Base-by-base conservation (phyloP, 2,329 filamentous ascomycete genomes). In the Colletotrichum simmondsii region DNA sequence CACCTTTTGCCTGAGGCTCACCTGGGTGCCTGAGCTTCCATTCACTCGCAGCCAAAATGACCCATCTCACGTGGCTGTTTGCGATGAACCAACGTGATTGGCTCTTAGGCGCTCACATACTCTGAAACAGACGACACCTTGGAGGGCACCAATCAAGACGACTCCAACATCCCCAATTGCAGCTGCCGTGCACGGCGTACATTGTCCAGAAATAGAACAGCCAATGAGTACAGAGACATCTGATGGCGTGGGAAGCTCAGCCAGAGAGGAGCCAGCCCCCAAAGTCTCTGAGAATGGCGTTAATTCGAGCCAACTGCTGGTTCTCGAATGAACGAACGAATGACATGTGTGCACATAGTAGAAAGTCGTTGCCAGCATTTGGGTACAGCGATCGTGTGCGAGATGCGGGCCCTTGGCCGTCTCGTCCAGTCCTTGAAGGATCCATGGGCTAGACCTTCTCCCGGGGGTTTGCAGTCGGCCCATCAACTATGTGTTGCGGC, bases 51-150 rank as follows among this genome's bases (percentile, higher is more conserved):
- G 11, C 42, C 42, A 49, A 49, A 49, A 49, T 22, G 42, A 8
- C 42, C 42, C 2, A 6, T 19, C 32, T 56, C 32, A 69, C 54
- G 60, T 69, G 60, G 65, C 32, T 64, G 42, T 4, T n/a, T 16
- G n/a, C 2, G 12, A 16, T 8, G 4, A 19, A 4, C 46, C 5
- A 5, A 2, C n/a, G 42, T 75, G 58, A 81, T 81, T 81, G 80
- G 79, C 68, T 75, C 62, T 28, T 77, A 79, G 75, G 71, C 77
- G 78, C 77, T 76, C 74, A 77, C 80, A 81, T 77, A 79, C 80
- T 77, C 80, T 81, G 80, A 81, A 81, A 81, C 80, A 79, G 75
- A 80, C 79, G 78, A 81, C 71, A 67, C 32, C 49, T 11, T 49
- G 49, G 52, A 72, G 67, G 60, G 73, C 73, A 73, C 73, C 73